phyloP scores from a whole-genome alignment of 805 yeast genomes.

The Cyberlindnera mississippiensis region DNA sequence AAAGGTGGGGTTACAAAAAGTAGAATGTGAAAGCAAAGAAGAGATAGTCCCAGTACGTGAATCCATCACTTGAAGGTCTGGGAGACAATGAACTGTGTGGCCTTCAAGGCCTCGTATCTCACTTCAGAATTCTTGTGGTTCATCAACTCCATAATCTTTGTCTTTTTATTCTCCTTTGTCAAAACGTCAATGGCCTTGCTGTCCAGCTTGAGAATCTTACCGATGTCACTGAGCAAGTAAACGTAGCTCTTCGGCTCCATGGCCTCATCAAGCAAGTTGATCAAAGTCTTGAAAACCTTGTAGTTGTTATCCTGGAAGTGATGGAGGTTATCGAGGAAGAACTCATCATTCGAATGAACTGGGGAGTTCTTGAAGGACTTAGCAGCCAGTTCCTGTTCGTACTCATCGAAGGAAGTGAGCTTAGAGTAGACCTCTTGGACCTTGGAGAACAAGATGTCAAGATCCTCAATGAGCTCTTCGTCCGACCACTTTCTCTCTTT shows the following conservation, averaged over 20 bases:
- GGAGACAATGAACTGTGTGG: constrained; percentile 91
- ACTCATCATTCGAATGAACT: constrained; percentile 81
- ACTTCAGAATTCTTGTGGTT: constrained; percentile 78
- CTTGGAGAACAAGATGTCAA: constrained; percentile 51
- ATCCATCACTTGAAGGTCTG: constrained; percentile 50
- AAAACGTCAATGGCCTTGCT: constrained; percentile 59
- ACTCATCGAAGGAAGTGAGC: constrained; percentile 91
- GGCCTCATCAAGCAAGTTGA: constrained; percentile 44
- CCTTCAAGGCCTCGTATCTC: constrained; percentile 90
- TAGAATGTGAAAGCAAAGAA: not conserved
- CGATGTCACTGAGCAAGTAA: constrained; percentile 64
- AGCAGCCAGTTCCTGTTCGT: constrained; percentile 76
- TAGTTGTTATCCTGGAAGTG: constrained; percentile 77
- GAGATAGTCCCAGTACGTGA: not conserved
- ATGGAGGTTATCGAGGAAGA: constrained; percentile 81
- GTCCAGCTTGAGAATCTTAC: constrained; percentile 53
- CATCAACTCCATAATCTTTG: constrained; percentile 80
- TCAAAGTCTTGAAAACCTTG: constrained; percentile 62
- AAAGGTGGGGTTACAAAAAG: not conserved
- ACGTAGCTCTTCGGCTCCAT: constrained; percentile 41
- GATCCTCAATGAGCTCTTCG: constrained; percentile 78
- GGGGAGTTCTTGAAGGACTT: constrained; percentile 85
- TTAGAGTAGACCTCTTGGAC: constrained; percentile 70
- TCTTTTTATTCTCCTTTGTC: constrained; percentile 58
- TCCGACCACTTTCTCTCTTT: constrained; percentile 92